Evolutionary conservation across 2,329 filamentous ascomycete species (phyloP).

Genomic region (Lecanosticta acicola): DNA sequence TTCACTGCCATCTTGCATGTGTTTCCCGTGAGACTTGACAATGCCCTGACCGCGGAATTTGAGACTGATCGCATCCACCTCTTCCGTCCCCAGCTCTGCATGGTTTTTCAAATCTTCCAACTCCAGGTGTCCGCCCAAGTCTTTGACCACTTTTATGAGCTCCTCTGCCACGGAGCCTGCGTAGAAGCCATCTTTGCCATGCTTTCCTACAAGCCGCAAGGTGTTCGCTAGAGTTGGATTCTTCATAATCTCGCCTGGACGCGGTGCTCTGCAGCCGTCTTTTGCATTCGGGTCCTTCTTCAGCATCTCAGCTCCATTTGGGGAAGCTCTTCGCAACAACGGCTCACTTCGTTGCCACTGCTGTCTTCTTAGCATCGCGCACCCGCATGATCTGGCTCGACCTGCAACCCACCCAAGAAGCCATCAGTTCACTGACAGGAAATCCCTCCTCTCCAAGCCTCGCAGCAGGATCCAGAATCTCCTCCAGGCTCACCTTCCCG

Average conservation of each 20-base stretch:
- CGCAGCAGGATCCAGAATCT: constrained; percentile 78
- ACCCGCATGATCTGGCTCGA: background rate
- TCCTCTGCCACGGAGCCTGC: constrained; percentile 74
- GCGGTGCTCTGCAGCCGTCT: constrained; percentile 68
- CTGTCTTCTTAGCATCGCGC: background rate
- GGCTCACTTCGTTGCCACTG: constrained; percentile 71
- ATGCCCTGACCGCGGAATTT: constrained; percentile 53
- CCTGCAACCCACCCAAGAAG: constrained; percentile 56
- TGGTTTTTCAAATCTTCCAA: constrained; percentile 78
- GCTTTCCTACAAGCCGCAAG: constrained; percentile 68
- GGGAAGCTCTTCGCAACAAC: constrained; percentile 59
- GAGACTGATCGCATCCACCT: constrained; percentile 79
- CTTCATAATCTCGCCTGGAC: constrained; percentile 79
- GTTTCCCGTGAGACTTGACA: constrained; percentile 41
- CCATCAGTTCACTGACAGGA: constrained; percentile 75
- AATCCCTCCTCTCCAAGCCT: constrained; percentile 82
- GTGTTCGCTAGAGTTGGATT: constrained; percentile 76
- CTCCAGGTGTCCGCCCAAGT: constrained; percentile 70
- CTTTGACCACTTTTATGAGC: constrained; percentile 69
- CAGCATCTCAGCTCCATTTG: constrained; percentile 81
- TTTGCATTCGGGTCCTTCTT: constrained; percentile 65
- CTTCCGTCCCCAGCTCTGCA: constrained; percentile 64
- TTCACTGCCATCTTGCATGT: constrained; percentile 42
- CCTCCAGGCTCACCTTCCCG: constrained; percentile 68
- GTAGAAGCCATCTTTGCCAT: constrained; percentile 91